phyloP scores from a whole-genome alignment of 176 grass and related monocot species.

The Ensete glaucum region DNA sequence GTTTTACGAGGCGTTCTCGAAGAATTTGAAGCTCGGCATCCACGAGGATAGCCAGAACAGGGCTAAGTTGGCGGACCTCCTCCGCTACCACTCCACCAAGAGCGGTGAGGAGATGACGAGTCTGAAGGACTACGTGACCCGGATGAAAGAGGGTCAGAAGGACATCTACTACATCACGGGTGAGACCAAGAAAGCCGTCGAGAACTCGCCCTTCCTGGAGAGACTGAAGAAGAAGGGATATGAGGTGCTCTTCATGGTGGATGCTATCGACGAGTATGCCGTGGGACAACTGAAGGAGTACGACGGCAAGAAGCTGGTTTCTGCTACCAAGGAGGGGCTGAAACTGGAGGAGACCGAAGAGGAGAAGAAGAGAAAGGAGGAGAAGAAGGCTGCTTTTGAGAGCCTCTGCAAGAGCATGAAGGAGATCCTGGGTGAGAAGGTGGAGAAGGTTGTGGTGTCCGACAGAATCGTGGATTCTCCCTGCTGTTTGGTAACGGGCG shows the following conservation, averaged over 20 bases:
- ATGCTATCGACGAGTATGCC: conserved; percentile 59
- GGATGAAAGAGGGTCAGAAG: conserved; percentile 48
- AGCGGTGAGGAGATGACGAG: conserved; percentile 46
- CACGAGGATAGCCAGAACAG: conserved; percentile 53
- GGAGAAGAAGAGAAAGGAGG: conserved; percentile 28
- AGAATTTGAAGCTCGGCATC: conserved; percentile 54
- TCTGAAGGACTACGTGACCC: conserved; percentile 53
- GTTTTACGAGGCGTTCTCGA: conserved; percentile 60
- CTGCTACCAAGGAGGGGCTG: conserved; percentile 41
- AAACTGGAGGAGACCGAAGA: conserved; percentile 38
- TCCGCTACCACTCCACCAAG: conserved; percentile 41
- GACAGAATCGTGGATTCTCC: conserved; percentile 52
- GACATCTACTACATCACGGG: conserved; percentile 62
- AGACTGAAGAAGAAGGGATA: conserved; percentile 51
- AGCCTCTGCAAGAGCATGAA: conserved; percentile 43
- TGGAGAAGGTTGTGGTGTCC: conserved; percentile 38
- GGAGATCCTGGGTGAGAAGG: conserved; percentile 33
- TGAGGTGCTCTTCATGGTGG: conserved; percentile 71
- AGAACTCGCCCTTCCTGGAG: conserved; percentile 60
- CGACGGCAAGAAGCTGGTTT: conserved; percentile 54
- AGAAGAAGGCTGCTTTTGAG: conserved; percentile 33
- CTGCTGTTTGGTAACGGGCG: conserved; percentile 34
- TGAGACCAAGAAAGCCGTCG: conserved; percentile 46
- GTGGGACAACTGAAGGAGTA: conserved; percentile 58
- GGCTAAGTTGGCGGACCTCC: conserved; percentile 41